These are phyloP conservation scores for Penstemon barbatus DNA, from an alignment of 257 asterid species.

Conservation along the genomic window DNA sequence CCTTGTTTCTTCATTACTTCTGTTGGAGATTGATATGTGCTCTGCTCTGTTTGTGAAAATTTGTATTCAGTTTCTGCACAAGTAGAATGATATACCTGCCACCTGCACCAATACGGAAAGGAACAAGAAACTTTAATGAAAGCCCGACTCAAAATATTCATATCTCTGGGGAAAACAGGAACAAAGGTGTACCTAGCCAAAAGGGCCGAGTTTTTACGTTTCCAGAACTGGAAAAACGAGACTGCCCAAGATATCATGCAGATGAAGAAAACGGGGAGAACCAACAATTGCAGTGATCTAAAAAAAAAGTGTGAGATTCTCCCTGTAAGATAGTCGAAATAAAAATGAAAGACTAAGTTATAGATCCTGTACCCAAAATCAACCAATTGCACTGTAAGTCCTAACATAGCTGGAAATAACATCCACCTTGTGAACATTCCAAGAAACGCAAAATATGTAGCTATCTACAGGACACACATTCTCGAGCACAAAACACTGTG, in stretches of 20 bases:
- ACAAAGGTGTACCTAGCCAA: slow-evolving; percentile 54
- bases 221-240: slow-evolving; percentile 92
- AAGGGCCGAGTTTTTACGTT: slow-evolving; percentile 82
- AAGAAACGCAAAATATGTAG: slow-evolving; percentile 83
- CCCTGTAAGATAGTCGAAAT: background rate
- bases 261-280: slow-evolving; percentile 82
- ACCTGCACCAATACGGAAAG: slow-evolving; percentile 43
- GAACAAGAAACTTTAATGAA: background rate
- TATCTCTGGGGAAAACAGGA: background rate
- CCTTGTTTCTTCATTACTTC: slow-evolving; percentile 55
- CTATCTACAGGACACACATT: slow-evolving; percentile 52
- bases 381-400: slow-evolving; percentile 68
- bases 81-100: slow-evolving; percentile 63
- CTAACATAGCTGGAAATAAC: slow-evolving; percentile 86
- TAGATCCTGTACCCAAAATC: slow-evolving; percentile 71
- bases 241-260: slow-evolving; percentile 86
- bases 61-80: slow-evolving; percentile 55
- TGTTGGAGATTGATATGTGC: slow-evolving; percentile 44
- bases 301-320: slow-evolving; percentile 17
- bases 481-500: background rate
- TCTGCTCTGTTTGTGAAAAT: slow-evolving; percentile 40
- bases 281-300: slow-evolving; percentile 76
- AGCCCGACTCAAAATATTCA: background rate
- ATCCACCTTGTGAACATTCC: slow-evolving; percentile 97
- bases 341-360: slow-evolving; percentile 14